Evolutionary conservation across 148 eudicot genomes (phyloP).

Genomic region (Nepenthes mirabilis): DNA sequence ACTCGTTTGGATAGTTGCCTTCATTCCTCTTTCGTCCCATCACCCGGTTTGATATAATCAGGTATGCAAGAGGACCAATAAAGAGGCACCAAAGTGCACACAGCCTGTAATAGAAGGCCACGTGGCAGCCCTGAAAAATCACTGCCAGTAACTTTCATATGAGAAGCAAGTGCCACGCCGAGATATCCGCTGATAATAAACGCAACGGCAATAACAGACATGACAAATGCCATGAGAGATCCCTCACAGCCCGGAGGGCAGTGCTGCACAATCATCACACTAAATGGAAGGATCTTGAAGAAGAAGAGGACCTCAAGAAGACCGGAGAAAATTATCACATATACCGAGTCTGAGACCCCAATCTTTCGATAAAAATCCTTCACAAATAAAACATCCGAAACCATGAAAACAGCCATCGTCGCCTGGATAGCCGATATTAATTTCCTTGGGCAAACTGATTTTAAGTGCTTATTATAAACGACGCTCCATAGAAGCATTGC

Average conservation of each 20-base stretch:
- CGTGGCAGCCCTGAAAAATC: conserved; percentile 55
- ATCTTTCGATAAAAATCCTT: conserved; percentile 45
- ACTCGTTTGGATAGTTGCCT: not conserved
- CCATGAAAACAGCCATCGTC: conserved; percentile 57
- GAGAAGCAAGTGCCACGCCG: conserved; percentile 76
- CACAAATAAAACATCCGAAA: conserved; percentile 73
- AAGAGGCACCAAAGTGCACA: conserved; percentile 56
- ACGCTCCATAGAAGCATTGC: conserved; percentile 79
- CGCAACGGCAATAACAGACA: conserved; percentile 75
- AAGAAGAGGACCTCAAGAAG: conserved; percentile 52
- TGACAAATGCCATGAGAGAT: conserved; percentile 84
- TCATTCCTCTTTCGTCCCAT: conserved; percentile 37
- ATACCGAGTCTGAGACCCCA: conserved; percentile 62
- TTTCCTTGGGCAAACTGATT: conserved; percentile 54
- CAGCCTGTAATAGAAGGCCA: conserved; percentile 65
- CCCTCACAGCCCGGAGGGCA: conserved; percentile 93
- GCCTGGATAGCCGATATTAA: conserved; percentile 55
- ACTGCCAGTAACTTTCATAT: conserved; percentile 43
- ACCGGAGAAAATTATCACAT: conserved; percentile 65
- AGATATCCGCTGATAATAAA: conserved; percentile 74
- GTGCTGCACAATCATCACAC: conserved; percentile 62
- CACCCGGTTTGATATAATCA: conserved; percentile 20
- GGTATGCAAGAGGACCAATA: conserved; percentile 56
- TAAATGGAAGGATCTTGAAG: conserved; percentile 77
- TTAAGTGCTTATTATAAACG: conserved; percentile 41